phyloP scores from a whole-genome alignment of 2,329 filamentous ascomycete genomes.

The Xylariaceae sp. region DNA sequence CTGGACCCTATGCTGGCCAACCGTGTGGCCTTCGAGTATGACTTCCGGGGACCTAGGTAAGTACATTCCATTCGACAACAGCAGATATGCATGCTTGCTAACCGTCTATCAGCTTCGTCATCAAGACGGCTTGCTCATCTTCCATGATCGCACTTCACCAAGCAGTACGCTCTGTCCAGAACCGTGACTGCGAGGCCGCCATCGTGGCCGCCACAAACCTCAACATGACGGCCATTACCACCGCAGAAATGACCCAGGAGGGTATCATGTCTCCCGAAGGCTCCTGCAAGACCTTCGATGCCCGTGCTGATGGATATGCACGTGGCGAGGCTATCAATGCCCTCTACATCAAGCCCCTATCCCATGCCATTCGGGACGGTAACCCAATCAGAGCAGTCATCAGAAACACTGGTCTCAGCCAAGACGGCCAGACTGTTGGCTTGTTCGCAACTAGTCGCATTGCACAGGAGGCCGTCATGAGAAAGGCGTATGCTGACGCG shows the following conservation, averaged over 20 bases:
- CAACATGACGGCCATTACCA: no score
- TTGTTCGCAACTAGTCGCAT: conserved; percentile 19
- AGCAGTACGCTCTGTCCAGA: not conserved
- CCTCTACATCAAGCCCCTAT: conserved; percentile 43
- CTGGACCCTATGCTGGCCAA: conserved; percentile 21
- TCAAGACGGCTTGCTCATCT: conserved; percentile 16
- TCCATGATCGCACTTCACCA: not conserved
- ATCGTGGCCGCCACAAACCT: conserved; percentile 25
- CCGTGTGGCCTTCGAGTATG: conserved; percentile 20
- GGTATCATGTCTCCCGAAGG: no score
- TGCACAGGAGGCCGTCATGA: conserved; percentile 23
- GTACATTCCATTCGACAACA: not conserved
- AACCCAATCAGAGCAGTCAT: conserved; percentile 41
- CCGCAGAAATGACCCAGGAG: no score
- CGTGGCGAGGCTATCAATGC: conserved; percentile 44
- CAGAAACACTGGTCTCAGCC: conserved; percentile 34
- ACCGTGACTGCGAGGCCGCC: conserved; percentile 29
- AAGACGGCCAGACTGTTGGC: conserved; percentile 38
- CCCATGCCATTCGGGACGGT: conserved; percentile 42
- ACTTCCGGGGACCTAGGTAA: conserved; percentile 22
- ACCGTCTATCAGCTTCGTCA: conserved; percentile 10
- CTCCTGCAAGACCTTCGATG: conserved; percentile 26
- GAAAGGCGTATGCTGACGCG: conserved; percentile 15
- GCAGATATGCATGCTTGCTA: not conserved
- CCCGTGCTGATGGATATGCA: conserved; percentile 45